Base-by-base conservation (phyloP, 495 filamentous ascomycete genomes). In the Aspergillus cavernicola region DNA sequence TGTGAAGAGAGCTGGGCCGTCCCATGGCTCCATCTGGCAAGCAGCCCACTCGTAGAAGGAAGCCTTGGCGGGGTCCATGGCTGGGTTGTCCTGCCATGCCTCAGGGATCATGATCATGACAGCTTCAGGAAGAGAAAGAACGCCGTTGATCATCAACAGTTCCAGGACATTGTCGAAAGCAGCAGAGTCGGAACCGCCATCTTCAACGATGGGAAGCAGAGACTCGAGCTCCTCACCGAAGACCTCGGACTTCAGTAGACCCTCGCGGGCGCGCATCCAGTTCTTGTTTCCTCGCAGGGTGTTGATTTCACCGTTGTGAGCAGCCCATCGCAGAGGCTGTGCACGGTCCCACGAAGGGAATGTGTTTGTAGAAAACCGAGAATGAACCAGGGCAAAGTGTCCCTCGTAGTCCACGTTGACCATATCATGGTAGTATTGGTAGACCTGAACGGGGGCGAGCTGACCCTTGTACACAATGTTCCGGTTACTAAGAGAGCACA, bases 391-490 rank as follows among this genome's bases (percentile, higher is more conserved):
- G 37, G 93, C 93, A 68, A 99, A 99, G 69, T 97, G 90, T 35
- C 87, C 93, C 75, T 97, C 91, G 70, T 95, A 99, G 67, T 99
- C 93, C 36, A 96, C 91, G 58, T 92, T 93, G 52, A 97, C 88
- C 68, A 99, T 70, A 73, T 99, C 93, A 70, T 97, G 87, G 75
- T 96, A 99, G 74, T 99, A 99, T 67, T 93, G 84, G 72, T 99
- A 99, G n/a, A 99, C 93, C 70, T 99, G 93, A 15, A 92, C 83
- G 16, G 93, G 93, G 36, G 93, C 88, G 56, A 99, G 76, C 70
- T 99, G 93, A 55, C 93, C 93, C 81, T 99, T 99, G 79, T 99
- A 99, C 35, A 99, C 88, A 68, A 99, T 97, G 72, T 97, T 99
- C 68, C 90, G 90, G 81, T 96, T 97, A 69, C 90, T 96, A 56